Percentiles rank a stretch among this genome's conserved stretches.
phyloP scores from a whole-genome alignment of 768 basidiomycete genomes.

The Hebeloma cylindrosporum region DNA sequence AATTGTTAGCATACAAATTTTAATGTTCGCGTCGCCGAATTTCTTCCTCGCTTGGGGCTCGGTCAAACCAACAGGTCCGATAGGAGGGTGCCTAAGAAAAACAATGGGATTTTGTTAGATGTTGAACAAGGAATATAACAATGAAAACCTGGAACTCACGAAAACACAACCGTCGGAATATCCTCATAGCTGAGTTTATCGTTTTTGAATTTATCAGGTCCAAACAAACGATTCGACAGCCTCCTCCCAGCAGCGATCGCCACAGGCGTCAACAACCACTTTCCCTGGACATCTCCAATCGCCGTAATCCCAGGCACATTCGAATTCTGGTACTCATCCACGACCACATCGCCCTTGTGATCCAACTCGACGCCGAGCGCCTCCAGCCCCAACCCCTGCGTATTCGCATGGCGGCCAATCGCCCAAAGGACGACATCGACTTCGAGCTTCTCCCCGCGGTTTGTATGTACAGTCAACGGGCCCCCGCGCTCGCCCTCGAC shows the following conservation, averaged over 20 bases:
- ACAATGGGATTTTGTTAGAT: slow-evolving; percentile 3
- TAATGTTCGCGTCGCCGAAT: slow-evolving; percentile 84
- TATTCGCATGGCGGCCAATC: slow-evolving; percentile 85
- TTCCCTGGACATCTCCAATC: slow-evolving; percentile 92
- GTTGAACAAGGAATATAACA: slow-evolving; percentile 3
- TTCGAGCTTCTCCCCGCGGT: slow-evolving; percentile 74
- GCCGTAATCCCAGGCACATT: slow-evolving; percentile 68
- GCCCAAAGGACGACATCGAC: slow-evolving; percentile 93
- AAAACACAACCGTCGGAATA: slow-evolving; percentile 95
- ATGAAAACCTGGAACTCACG: slow-evolving; percentile 63
- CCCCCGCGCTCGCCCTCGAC: slow-evolving; percentile 76
- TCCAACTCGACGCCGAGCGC: slow-evolving; percentile 74
- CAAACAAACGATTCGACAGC: slow-evolving; percentile 88
- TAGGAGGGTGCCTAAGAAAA: slow-evolving; percentile 78
- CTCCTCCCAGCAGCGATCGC: slow-evolving; percentile 95
- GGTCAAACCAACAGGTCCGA: slow-evolving; percentile 93
- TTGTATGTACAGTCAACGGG: slow-evolving; percentile 71
- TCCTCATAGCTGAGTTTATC: slow-evolving; percentile 88
- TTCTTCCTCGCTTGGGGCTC: slow-evolving; percentile 87
- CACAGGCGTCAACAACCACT: slow-evolving; percentile 92
- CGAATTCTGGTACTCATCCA: slow-evolving; percentile 91
- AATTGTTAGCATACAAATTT: slow-evolving; percentile 90
- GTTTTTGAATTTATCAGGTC: slow-evolving; percentile 78
- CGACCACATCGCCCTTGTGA: slow-evolving; percentile 79
- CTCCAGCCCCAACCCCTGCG: slow-evolving; percentile 75